A percentile compares a stretch with the other conserved stretches of the same genome.
Evolutionary conservation across 1,139 yeast species (phyloP).

Genomic region (Yamadazyma diddensiae): DNA sequence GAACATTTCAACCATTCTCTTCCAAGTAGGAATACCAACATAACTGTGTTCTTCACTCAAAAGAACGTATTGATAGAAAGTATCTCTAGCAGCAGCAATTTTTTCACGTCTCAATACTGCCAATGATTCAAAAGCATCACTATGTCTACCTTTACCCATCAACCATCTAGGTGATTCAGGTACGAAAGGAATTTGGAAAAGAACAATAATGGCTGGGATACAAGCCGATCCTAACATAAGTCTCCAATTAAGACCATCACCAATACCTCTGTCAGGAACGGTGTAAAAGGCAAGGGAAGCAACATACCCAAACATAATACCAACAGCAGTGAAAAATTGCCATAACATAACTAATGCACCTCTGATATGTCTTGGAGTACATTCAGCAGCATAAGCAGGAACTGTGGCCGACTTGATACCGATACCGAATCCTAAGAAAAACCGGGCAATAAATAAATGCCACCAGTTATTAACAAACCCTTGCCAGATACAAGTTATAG

Average conservation of each 20-base stretch:
- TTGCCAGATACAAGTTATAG: slow-evolving; percentile 71
- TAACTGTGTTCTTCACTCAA: slow-evolving; percentile 65
- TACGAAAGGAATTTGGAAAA: slow-evolving; percentile 63
- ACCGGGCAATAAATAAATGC: slow-evolving; percentile 71
- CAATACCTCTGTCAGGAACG: slow-evolving; percentile 36
- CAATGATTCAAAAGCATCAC: slow-evolving; percentile 56
- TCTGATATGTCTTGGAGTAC: slow-evolving; percentile 71
- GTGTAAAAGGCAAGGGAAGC: slow-evolving; percentile 57
- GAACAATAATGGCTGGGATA: slow-evolving; percentile 69
- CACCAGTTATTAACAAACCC: slow-evolving; percentile 73
- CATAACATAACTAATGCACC: slow-evolving; percentile 85
- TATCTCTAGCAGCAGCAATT: slow-evolving; percentile 71
- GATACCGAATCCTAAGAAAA: slow-evolving; percentile 71
- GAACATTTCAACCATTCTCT: slow-evolving; percentile 53
- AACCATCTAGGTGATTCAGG: slow-evolving; percentile 85
- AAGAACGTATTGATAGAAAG: slow-evolving; percentile 67
- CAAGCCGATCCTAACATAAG: slow-evolving; percentile 77
- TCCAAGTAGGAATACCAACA: slow-evolving; percentile 48
- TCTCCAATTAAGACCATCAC: slow-evolving; percentile 66
- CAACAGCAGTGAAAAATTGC: slow-evolving; percentile 88
- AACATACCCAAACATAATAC: slow-evolving; percentile 79
- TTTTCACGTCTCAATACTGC: slow-evolving; percentile 46
- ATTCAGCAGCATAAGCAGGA: slow-evolving; percentile 80
- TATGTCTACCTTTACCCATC: slow-evolving; percentile 60
- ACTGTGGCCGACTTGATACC: slow-evolving; percentile 82